These are phyloP conservation scores for Paxillus involutus DNA, from an alignment of 768 basidiomycete genomes.

Conservation along the genomic window DNA sequence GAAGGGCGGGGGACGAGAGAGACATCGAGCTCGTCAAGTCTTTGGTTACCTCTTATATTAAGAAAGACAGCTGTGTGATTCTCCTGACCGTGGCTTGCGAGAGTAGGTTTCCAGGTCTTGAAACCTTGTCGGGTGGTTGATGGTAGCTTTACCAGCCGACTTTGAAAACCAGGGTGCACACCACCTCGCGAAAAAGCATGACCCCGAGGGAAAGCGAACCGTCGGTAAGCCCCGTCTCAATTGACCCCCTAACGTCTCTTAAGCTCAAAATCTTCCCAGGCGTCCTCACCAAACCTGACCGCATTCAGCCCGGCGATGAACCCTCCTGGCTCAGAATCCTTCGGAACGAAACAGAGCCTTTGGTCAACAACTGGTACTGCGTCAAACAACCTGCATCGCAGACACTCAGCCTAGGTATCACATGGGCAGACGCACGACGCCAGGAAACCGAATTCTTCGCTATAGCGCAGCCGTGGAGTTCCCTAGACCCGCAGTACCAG, in stretches of 20 bases:
- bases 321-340: conserved; percentile 52
- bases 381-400: conserved; percentile 36
- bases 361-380: conserved; percentile 29
- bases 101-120: no score
- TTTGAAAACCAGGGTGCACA: conserved; percentile 73
- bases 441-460: conserved; percentile 57
- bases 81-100: conserved; percentile 45
- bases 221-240: conserved; percentile 46
- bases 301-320: conserved; percentile 32
- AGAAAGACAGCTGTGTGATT: conserved; percentile 60
- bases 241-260: not conserved
- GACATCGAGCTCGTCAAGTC: no score
- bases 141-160: conserved; percentile 47
- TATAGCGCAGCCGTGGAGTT: conserved; percentile 47
- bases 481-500: conserved; percentile 48
- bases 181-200: conserved; percentile 50
- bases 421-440: conserved; percentile 60
- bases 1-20: no score
- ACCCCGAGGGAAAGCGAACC: conserved; percentile 59
- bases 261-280: conserved; percentile 35
- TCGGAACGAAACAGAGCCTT: conserved; percentile 41
- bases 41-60: conserved; percentile 56
- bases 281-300: conserved; percentile 74
- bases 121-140: no score
- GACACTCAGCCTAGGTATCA: conserved; percentile 9